Conservation (phyloP, 371 early-diverging fungal genomes). For the Mucor plumbeus region DNA sequence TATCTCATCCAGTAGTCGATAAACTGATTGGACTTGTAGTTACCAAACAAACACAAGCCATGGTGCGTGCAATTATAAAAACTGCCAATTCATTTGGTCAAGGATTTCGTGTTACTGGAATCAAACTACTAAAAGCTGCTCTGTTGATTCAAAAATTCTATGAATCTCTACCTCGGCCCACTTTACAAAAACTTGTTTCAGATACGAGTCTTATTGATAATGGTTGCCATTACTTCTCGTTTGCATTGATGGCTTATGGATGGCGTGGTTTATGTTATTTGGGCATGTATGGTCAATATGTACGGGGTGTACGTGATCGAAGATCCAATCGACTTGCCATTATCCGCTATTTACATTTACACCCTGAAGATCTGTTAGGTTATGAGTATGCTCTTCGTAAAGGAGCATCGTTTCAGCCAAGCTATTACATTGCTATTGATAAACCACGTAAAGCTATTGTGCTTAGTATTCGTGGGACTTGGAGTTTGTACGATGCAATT, state of each 20-base stretch:
- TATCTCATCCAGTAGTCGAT: constrained; percentile 46
- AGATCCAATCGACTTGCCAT: constrained; percentile 73
- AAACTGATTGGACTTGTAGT: constrained; percentile 46
- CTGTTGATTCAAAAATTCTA: constrained; percentile 60
- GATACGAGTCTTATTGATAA: constrained; percentile 21
- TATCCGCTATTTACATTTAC: constrained; percentile 66
- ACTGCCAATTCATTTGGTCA: constrained; percentile 61
- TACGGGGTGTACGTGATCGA: constrained; percentile 35
- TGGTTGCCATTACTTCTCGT: constrained; percentile 26
- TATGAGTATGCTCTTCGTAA: constrained; percentile 74
- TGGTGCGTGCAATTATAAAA: constrained; percentile 48
- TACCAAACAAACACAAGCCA: constrained; percentile 41
- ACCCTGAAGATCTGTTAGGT: constrained; percentile 72
- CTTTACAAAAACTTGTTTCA: constrained; percentile 2
- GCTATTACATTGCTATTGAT: constrained; percentile 78
- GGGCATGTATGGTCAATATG: constrained; percentile 43
- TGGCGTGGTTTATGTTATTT: constrained; percentile 51
- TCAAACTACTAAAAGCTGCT: constrained; percentile 66
- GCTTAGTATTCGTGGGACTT: constrained; percentile 80
- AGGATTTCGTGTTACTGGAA: constrained; percentile 72
- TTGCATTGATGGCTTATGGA: constrained; percentile 36
- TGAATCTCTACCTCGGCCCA: constrained; percentile 12
- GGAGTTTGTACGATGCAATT: constrained; percentile 80
- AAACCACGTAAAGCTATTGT: constrained; percentile 69
- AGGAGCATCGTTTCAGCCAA: constrained; percentile 74